These are phyloP conservation scores for Oryza longistaminata DNA, from an alignment of 176 grass and related monocot genomes.

Conservation along the genomic window DNA sequence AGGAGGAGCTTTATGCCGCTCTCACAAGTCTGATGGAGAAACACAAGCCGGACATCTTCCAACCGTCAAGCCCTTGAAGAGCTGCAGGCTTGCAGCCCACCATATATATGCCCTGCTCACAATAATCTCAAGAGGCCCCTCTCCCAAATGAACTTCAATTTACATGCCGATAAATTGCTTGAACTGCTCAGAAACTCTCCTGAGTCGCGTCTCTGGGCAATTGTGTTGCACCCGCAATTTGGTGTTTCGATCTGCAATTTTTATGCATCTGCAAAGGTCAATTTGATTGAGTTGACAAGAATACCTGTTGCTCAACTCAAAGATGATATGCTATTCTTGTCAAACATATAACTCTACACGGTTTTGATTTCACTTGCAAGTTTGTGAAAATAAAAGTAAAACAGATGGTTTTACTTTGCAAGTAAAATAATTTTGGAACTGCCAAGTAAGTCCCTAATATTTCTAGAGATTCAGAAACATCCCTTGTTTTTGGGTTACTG, in stretches of 20 bases:
- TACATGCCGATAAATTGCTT: neutral
- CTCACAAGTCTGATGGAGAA: conserved; percentile 71
- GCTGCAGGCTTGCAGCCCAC: neutral
- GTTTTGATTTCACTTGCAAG: neutral
- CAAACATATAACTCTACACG: neutral
- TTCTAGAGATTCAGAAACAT: neutral
- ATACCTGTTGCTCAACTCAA: neutral
- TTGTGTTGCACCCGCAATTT: neutral
- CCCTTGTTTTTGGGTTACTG: neutral
- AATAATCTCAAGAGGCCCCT: neutral
- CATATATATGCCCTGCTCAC: neutral
- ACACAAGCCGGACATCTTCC: conserved; percentile 62
- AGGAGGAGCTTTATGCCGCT: conserved; percentile 49
- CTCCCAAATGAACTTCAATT: neutral
- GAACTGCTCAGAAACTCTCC: neutral
- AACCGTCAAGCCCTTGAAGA: conserved; percentile 40
- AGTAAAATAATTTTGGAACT: neutral
- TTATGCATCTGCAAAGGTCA: neutral
- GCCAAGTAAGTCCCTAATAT: no score
- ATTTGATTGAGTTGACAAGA: neutral
- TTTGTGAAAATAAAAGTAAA: neutral
- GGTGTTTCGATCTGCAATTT: neutral
- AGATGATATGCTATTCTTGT: neutral
- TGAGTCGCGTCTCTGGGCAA: neutral
- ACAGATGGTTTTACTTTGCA: no score